Evolutionary conservation across 2,329 filamentous ascomycete species (phyloP), one percentile per base, ranked within the genome.

Genomic region (Ceratocystis lukuohia): DNA sequence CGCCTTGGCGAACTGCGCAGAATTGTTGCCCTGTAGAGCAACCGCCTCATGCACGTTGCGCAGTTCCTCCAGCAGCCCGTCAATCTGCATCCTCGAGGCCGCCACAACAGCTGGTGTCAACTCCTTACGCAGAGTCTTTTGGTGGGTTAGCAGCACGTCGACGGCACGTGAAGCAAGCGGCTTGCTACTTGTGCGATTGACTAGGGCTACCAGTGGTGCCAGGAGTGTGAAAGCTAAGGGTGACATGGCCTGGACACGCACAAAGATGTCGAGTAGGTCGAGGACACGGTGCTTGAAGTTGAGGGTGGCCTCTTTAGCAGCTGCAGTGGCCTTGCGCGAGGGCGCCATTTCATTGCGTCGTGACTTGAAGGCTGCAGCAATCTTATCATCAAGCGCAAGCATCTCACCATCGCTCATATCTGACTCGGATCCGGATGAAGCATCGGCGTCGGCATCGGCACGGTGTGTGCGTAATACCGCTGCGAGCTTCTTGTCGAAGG

Each of bases 361-460:
- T 70, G 92, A 86, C 70, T 86, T 85, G 80, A 97, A 95, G 69
- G 96, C 90, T 69, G 89, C 89, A 63, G 86, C 84, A 3, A 99
- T 84, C 72, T 93, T 88, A 10, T 83, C 83, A 72, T 97, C 93
- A 17, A 97, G 79, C 2, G 86, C 86, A 77, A 96, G 86, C 94
- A 97, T 97, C 73, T 96, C 88, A 20, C 93, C 91, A 76, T 97
- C 93, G 69, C 91, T 88, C 91, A 99, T 96, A 75, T 96, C 90
- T 2, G 83, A 85, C 68, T 88, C 88, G 8, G 82, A 82, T 37
- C 84, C 84, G 0, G 80, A 82, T 0, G 79, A 79, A 1, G 81
- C 81, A 1, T 80, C 78, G 17, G 75, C 76, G 69, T 85, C 82
- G 65, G 85, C 82, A 72, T 87, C 83, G 25, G 84, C 76, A 6